A percentile compares a stretch with the other conserved stretches of the same genome.
phyloP scores from a whole-genome alignment of 805 yeast genomes.

The Lachancea dasiensis region DNA sequence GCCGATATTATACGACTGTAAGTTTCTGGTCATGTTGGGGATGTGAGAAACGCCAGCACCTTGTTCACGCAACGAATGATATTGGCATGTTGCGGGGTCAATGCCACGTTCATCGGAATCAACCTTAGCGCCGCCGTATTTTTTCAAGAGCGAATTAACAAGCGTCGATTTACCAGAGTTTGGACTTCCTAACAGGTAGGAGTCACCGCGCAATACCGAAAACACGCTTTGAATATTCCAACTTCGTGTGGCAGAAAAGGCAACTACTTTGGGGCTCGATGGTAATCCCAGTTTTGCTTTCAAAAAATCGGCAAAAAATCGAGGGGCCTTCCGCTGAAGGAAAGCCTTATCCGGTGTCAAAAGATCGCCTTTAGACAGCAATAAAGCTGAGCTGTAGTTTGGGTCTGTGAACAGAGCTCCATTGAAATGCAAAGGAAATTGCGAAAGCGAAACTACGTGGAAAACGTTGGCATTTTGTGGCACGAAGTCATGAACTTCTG shows the following conservation, averaged over 20 bases:
- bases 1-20: constrained; percentile 36
- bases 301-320: constrained; percentile 33
- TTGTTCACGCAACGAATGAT: constrained; percentile 16
- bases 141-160: constrained; percentile 41
- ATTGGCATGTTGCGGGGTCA: background rate
- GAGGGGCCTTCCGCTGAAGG: constrained; percentile 20
- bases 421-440: constrained; percentile 62
- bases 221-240: constrained; percentile 27
- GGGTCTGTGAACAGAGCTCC: constrained; percentile 14
- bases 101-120: background rate
- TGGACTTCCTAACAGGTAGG: constrained; percentile 57
- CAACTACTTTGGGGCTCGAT: constrained; percentile 24
- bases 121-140: constrained; percentile 18
- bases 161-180: constrained; percentile 68
- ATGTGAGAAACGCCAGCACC: constrained; percentile 37
- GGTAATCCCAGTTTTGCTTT: constrained; percentile 25
- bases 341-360: constrained; percentile 18
- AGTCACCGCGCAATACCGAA: constrained; percentile 23
- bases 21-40: constrained; percentile 68
- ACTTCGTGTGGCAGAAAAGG: constrained; percentile 21
- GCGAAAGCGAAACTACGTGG: constrained; percentile 59
- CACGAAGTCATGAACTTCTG: constrained; percentile 28
- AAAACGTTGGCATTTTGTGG: constrained; percentile 46
- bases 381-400: constrained; percentile 13
- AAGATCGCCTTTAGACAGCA: constrained; percentile 32